Percentiles rank a stretch among this genome's conserved stretches.
Evolutionary conservation across 148 eudicot species (phyloP).

Genomic region (Rhododendron williamsianum): DNA sequence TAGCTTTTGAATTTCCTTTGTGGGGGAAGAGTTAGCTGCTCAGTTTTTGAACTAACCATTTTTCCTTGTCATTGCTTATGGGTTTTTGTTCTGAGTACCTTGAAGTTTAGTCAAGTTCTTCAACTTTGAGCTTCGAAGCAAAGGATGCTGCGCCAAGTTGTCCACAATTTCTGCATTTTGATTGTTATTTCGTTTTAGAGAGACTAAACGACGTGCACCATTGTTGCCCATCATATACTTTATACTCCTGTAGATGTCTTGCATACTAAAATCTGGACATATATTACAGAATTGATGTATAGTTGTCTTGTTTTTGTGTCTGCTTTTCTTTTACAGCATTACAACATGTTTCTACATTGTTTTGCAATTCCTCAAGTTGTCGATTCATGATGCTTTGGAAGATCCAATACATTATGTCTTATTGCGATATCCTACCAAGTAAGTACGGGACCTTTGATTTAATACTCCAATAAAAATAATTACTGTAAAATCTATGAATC

Average conservation of each 20-base stretch:
- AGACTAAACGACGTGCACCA: background rate
- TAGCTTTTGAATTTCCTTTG: background rate
- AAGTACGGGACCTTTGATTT: slow-evolving; percentile 16
- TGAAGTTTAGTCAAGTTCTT: background rate
- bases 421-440: slow-evolving; percentile 37
- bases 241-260: background rate
- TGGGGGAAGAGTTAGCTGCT: background rate
- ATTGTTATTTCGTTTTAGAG: slow-evolving; percentile 1
- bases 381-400: slow-evolving; percentile 50
- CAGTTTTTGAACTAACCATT: background rate
- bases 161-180: background rate
- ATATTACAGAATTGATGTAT: background rate
- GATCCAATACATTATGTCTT: slow-evolving; percentile 67
- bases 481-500: background rate
- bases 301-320: background rate
- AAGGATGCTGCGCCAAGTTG: background rate
- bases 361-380: slow-evolving; percentile 52
- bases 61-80: background rate
- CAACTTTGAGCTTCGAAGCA: background rate
- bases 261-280: background rate
- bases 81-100: background rate
- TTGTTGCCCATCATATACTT: background rate
- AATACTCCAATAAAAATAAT: background rate
- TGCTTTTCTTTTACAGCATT: slow-evolving; percentile 40
- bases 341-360: slow-evolving; percentile 62